phyloP scores from a whole-genome alignment of 306 rosid species.

The Acacia acuminata region DNA sequence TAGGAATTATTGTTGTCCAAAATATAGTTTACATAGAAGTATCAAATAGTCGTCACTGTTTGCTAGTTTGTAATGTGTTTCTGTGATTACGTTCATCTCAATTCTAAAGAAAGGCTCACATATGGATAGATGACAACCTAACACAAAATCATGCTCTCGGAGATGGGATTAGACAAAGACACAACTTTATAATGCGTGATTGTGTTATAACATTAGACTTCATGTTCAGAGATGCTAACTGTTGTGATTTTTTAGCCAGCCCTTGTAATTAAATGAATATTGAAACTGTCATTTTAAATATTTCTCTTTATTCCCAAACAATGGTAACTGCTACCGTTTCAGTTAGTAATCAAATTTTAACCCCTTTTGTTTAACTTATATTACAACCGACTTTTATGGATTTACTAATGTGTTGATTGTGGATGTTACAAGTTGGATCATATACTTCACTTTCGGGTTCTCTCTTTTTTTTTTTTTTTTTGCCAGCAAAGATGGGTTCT shows the following conservation, averaged over 20 bases:
- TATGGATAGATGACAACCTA: not conserved
- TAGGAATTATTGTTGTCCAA: not conserved
- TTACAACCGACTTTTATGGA: not conserved
- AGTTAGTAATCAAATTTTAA: not conserved
- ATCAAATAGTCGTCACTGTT: not conserved
- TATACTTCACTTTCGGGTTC: not conserved
- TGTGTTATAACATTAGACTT: too few relatives aligned
- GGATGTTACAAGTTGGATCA: not conserved
- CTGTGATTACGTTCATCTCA: not conserved
- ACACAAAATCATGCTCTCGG: too few relatives aligned
- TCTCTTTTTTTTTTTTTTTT: too few relatives aligned
- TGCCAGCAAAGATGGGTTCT: too few relatives aligned
- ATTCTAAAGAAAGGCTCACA: not conserved
- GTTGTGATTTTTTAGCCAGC: too few relatives aligned
- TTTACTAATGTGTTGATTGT: not conserved
- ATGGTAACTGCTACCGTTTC: not conserved
- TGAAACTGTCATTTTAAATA: too few relatives aligned
- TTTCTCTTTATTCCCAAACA: too few relatives aligned
- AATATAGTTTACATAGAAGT: not conserved
- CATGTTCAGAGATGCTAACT: too few relatives aligned
- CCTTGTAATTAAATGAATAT: too few relatives aligned
- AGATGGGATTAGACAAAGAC: too few relatives aligned
- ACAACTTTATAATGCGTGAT: too few relatives aligned
- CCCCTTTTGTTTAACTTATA: not conserved
- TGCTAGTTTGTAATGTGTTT: not conserved